phyloP scores from a whole-genome alignment of 2,329 filamentous ascomycete genomes.

The Waltergamsia citrina region DNA sequence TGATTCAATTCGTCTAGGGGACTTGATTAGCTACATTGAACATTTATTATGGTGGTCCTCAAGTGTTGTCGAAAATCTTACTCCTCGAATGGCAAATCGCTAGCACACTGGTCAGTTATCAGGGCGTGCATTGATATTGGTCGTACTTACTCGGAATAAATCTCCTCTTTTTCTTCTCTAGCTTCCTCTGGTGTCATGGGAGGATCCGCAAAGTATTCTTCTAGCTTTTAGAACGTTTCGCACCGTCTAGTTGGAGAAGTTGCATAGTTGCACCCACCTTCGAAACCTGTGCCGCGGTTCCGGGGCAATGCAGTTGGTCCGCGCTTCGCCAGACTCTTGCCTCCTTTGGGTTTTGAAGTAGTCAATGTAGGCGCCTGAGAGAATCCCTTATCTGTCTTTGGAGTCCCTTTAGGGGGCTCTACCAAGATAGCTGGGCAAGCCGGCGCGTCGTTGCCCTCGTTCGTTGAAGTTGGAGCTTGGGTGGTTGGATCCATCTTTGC shows the following conservation, averaged over 20 bases:
- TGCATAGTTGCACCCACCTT: constrained; percentile 33
- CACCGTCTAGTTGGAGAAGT: no score
- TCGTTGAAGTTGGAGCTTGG: no score
- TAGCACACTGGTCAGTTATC: constrained; percentile 17
- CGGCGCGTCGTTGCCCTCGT: no score
- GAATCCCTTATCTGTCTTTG: no score
- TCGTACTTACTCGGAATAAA: constrained; percentile 55
- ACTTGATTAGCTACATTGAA: no score
- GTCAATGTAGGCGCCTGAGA: not conserved
- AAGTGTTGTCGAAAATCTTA: constrained; percentile 17
- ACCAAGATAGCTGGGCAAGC: no score
- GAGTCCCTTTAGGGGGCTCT: no score
- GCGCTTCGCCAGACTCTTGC: constrained; percentile 10
- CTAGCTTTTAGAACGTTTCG: no score
- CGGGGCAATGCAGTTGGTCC: constrained; percentile 31
- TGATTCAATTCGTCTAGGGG: constrained; percentile 63
- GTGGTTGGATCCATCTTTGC: no score
- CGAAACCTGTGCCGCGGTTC: constrained; percentile 55
- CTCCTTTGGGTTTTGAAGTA: not conserved
- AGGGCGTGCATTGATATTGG: not conserved
- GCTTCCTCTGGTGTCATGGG: constrained; percentile 65
- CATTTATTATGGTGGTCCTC: not conserved
- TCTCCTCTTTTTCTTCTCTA: constrained; percentile 47
- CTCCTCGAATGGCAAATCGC: constrained; percentile 46
- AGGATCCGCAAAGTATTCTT: constrained; percentile 69